Conservation (phyloP, 1,284 basidiomycete species). For the Vanrija sp. region DNA sequence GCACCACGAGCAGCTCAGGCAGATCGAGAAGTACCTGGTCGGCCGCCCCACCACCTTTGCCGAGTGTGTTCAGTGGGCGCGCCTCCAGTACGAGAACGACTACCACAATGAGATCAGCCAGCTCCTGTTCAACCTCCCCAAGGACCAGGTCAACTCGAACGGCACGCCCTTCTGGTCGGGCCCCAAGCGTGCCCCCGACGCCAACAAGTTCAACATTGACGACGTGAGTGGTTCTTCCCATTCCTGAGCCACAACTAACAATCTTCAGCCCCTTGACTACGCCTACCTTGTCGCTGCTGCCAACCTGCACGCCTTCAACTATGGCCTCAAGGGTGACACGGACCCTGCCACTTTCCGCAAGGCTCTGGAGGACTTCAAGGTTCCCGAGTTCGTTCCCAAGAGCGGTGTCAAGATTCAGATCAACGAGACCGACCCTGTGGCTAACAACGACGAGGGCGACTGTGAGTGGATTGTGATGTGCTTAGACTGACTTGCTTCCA, state of each 20-base stretch:
- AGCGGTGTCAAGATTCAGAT: slow-evolving; percentile 92
- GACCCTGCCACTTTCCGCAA: slow-evolving; percentile 78
- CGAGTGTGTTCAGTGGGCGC: slow-evolving; percentile 96
- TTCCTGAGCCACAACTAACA: slow-evolving; percentile 9
- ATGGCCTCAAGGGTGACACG: slow-evolving; percentile 86
- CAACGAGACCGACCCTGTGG: slow-evolving; percentile 83
- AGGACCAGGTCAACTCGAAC: slow-evolving; percentile 81
- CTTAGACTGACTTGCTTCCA: slow-evolving; percentile 3
- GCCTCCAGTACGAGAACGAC: slow-evolving; percentile 91
- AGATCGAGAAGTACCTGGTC: slow-evolving; percentile 87
- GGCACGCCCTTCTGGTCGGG: slow-evolving; percentile 97
- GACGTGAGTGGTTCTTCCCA: slow-evolving; percentile 59
- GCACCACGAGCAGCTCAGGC: slow-evolving; percentile 82
- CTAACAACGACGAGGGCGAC: slow-evolving; percentile 56
- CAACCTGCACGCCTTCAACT: slow-evolving; percentile 97
- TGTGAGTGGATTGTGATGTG: slow-evolving; percentile 39
- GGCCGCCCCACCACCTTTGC: slow-evolving; percentile 93
- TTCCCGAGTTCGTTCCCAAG: slow-evolving; percentile 91
- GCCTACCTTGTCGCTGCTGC: slow-evolving; percentile 89
- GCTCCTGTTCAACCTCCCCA: slow-evolving; percentile 87
- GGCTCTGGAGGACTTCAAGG: slow-evolving; percentile 74
- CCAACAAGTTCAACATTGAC: slow-evolving; percentile 78
- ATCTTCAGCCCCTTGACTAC: slow-evolving; percentile 70
- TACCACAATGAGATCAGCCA: slow-evolving; percentile 94
- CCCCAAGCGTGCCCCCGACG: slow-evolving; percentile 95